Evolutionary conservation across 2,329 filamentous ascomycete genomes (phyloP).

Genomic region (Rachicladosporium sp.): DNA sequence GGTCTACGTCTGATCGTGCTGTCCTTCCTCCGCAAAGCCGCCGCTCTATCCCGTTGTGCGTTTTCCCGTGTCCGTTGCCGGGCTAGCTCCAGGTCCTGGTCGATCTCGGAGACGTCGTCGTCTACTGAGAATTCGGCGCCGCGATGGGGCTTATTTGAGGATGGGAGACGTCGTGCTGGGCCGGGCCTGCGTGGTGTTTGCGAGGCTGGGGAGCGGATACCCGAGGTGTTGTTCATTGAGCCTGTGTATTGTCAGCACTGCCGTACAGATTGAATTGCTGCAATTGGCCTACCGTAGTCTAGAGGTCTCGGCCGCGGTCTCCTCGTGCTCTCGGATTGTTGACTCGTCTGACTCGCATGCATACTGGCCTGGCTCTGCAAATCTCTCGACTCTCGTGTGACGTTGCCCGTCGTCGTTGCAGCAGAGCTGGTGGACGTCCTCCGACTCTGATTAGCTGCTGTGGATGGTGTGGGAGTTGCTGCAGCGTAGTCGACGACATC

Average conservation of each 20-base stretch:
- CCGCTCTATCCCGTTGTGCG: slow-evolving; percentile 15
- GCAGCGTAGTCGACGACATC: slow-evolving; percentile 8
- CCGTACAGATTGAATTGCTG: neutral
- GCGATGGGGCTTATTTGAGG: slow-evolving; percentile 61
- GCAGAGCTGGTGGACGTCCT: slow-evolving; percentile 14
- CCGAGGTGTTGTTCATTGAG: slow-evolving; percentile 10
- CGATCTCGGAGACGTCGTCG: slow-evolving; percentile 71
- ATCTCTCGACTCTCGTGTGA: slow-evolving; percentile 5
- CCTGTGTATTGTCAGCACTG: slow-evolving; percentile 9
- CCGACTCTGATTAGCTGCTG: neutral
- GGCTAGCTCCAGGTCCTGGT: slow-evolving; percentile 48
- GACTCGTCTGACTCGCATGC: slow-evolving; percentile 16
- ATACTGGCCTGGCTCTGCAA: slow-evolving; percentile 11
- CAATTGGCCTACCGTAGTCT: slow-evolving; percentile 16
- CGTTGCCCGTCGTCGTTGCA: slow-evolving; percentile 8
- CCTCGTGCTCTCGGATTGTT: slow-evolving; percentile 10
- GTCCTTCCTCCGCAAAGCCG: slow-evolving; percentile 34
- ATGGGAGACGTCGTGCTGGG: slow-evolving; percentile 61
- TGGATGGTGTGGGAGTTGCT: slow-evolving; percentile 9
- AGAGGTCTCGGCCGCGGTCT: slow-evolving; percentile 14
- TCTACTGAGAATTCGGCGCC: slow-evolving; percentile 85
- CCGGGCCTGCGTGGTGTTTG: slow-evolving; percentile 53
- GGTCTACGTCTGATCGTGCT: slow-evolving; percentile 40
- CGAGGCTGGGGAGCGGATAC: slow-evolving; percentile 10
- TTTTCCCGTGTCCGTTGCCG: slow-evolving; percentile 13